Evolutionary conservation across 148 eudicot genomes (phyloP), one percentile per base, ranked within the genome.

Genomic region (Nepenthes gracilis): DNA sequence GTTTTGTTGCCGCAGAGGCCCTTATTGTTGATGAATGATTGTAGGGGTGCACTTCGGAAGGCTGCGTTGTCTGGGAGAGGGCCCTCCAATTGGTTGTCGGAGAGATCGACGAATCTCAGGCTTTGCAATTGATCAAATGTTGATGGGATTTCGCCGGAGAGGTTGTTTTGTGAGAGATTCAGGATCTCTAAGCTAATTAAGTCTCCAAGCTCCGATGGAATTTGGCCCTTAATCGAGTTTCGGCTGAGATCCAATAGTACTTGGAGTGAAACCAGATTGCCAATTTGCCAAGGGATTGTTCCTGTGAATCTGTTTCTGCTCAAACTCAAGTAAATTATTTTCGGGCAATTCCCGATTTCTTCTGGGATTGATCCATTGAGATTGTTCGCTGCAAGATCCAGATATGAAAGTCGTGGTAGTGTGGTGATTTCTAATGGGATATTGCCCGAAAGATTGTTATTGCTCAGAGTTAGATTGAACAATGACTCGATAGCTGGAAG

Each of bases 11-110:
- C 71, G 10, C 74, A 70, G 0, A 75, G 33, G 51, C 48, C 63
- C 33, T 57, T 65, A 50, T 74, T 69, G n/a, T 55, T 33, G 33
- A 66, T 35, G 35, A 74, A 70, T 1, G 54, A 4, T 52, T 47
- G 2, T 0, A 51, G 49, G 8, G 68, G 64, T 48, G 62, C 62
- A 0, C 49, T 35, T 13, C 12, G 47, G 33, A 75, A 71, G 54
- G 43, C 8, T 5, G 36, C 67, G 32, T 62, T 58, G 5, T 62
- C 13, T 23, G 80, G 80, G n/a, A 76, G 9, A 4, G 80, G 60
- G 10, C 80, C 74, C 35, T 69, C 75, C 2, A 76, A 58, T 7
- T 65, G 23, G 48, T 76, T 76, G 69, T 68, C 36, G 12, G 80
- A 76, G 6, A 76, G 45, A 55, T 76, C 67, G 45, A 69, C 60